Evolutionary conservation across 306 rosid species (phyloP), one percentile per base, ranked within the genome.

Genomic region (Pterocarpus santalinus): DNA sequence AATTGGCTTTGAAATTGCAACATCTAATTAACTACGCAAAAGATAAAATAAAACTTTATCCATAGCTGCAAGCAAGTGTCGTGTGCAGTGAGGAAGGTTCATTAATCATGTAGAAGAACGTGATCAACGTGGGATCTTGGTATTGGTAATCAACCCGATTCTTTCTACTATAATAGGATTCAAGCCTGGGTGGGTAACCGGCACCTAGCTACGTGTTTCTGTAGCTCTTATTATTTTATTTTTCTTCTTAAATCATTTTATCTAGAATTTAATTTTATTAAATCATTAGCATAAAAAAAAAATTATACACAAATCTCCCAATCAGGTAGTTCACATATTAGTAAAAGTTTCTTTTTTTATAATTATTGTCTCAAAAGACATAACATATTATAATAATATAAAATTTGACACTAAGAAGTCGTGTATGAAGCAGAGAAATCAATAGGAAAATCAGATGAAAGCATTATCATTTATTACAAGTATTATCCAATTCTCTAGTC

Each of bases 51-150:
- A 67, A 58, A 56, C 56, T 14, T 33, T 0, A 22, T 77, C 57
- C 41, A 76, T 47, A 38, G n/a, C 13, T 15, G 41, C 68, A 81
- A 81, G 64, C 60, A 67, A 52, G 78, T 72, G 77, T 46, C 80
- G 82, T 85, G 36, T 51, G 55, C 53, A 15, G 76, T 56, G 13
- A 22, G 57, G 46, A 65, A 58, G 9, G 9, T 46, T 69, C 5
- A 13, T 60, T 15, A 36, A 61, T 84, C 34, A 65, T 43, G 67
- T 2, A 28, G n/a, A 13, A 30, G 65, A 57, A 69, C 34, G n/a
- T 65, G 49, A 76, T 33, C 4, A 72, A 46, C 83, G 80, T 88
- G 90, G 79, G 10, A 1, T 35, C 62, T 5, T 58, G 62, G 16
- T 14, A 70, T 69, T 85, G 83, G 83, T 58, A 32, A 67, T 35